A percentile compares a stretch with the other conserved stretches of the same genome.
Conservation (phyloP, 495 filamentous ascomycete species). For the Penicillium lagena region DNA sequence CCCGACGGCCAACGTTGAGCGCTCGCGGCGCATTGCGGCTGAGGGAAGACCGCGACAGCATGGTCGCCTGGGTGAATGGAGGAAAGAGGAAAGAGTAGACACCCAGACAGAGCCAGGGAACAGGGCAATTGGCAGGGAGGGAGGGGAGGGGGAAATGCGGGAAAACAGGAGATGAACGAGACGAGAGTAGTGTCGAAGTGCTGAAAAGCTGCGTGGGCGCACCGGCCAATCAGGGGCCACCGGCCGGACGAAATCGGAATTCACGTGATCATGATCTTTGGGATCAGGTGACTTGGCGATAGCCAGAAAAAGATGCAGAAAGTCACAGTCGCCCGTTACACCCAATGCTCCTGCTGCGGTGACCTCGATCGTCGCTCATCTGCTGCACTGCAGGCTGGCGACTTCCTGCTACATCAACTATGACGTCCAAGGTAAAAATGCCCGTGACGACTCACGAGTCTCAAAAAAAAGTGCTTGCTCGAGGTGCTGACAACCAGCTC, state of each 20-base stretch:
- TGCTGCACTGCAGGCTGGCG: constrained; percentile 59
- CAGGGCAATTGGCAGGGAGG: constrained; percentile 35
- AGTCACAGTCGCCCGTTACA: neutral
- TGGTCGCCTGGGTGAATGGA: constrained; percentile 48
- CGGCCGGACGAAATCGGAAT: constrained; percentile 30
- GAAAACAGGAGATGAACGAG: constrained; percentile 17
- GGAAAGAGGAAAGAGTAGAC: constrained; percentile 17
- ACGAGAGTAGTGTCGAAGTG: constrained; percentile 22
- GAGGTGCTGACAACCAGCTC: constrained; percentile 31
- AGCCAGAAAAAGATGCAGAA: neutral
- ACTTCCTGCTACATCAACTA: constrained; percentile 47
- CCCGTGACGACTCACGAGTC: constrained; percentile 2
- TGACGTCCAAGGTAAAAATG: constrained; percentile 46
- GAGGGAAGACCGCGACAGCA: constrained; percentile 80
- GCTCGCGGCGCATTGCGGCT: constrained; percentile 72
- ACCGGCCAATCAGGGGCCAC: constrained; percentile 33
- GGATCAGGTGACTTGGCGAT: constrained; percentile 27
- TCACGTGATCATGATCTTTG: constrained; percentile 20
- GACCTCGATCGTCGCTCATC: constrained; percentile 56
- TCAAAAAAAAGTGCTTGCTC: too few relatives aligned
- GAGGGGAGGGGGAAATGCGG: constrained; percentile 16
- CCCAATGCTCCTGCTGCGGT: constrained; percentile 47
- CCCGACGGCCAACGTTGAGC: constrained; percentile 55
- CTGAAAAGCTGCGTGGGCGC: constrained; percentile 45
- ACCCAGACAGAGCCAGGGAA: constrained; percentile 31